Base-by-base conservation (phyloP, 2,329 filamentous ascomycete genomes). In the Curvularia lunata region DNA sequence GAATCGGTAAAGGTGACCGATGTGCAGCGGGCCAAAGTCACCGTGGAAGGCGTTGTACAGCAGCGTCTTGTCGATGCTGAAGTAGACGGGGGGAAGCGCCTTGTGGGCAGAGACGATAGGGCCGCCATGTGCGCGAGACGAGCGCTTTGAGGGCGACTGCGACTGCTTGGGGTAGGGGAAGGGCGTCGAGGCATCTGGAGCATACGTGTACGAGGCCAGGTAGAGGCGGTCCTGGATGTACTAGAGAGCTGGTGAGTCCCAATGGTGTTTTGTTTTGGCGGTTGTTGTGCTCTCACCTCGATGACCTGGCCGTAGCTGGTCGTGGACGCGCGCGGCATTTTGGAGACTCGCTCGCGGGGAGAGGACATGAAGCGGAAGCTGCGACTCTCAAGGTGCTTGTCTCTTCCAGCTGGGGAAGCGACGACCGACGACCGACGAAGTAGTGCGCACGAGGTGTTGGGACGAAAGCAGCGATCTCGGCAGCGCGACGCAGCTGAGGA, bases 31-130 rank as follows among this genome's bases (percentile, higher is more conserved):
- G 70, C 95, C 95, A 77, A 99, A 99, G 80, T 99, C 95, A 72
- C 96, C 93, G 80, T 98, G 93, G 79, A 99, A 99, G 30, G 94
- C 93, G 78, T 99, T 99, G 84, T 99, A 99, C 46, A 97, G 85
- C 43, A 99, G 87, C 40, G 84, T 89, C 74, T 96, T 91, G 75
- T 99, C 95, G 66, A 98, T 88, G 49, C 92, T 94, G 79, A 99
- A 99, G 81, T 98, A 99, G 75, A 91, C 93, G 1, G 95, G 95
- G 54, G 88, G 80, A 49, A 80, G 77, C 43, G 77, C 81, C 65
- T 85, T 86, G 52, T 83, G 79, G 7, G 23, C 23, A n/a, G 82
- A 78, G 9, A 82, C 76, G 50, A 81, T 82, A 18, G 86, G 82
- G 21, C 84, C 85, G 30, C 86, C 83, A 58, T 85, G 86, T 25